Percentiles rank a stretch among this genome's conserved stretches.
Evolutionary conservation across 495 filamentous ascomycete genomes (phyloP).

Genomic region (Hypoxylon lenormandii): DNA sequence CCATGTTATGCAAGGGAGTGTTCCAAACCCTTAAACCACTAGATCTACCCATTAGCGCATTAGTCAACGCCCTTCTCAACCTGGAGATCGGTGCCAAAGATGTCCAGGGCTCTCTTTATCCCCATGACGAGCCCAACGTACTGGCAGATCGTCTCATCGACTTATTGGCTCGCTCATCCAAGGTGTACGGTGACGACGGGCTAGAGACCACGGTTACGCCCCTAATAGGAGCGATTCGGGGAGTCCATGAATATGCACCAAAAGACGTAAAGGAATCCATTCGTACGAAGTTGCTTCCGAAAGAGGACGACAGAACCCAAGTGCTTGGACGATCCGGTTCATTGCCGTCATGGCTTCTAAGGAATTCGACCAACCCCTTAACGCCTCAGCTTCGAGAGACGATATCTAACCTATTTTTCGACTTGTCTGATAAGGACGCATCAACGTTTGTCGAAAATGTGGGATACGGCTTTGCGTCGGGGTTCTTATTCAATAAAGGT

Average conservation of each 20-base stretch:
- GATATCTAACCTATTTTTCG: conserved; percentile 85
- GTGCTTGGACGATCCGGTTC: conserved; percentile 81
- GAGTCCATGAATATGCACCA: conserved; percentile 79
- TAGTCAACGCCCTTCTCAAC: conserved; percentile 85
- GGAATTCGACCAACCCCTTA: conserved; percentile 78
- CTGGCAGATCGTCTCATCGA: conserved; percentile 77
- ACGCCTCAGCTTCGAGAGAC: conserved; percentile 76
- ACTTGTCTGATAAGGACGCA: conserved; percentile 81
- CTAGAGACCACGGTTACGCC: conserved; percentile 77
- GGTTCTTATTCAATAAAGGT: conserved; percentile 84
- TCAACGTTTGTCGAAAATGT: conserved; percentile 80
- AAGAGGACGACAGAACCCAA: conserved; percentile 77
- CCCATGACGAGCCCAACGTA: conserved; percentile 68
- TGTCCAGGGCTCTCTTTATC: conserved; percentile 69
- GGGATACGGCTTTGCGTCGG: conserved; percentile 91
- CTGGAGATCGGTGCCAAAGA: conserved; percentile 69
- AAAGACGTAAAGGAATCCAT: conserved; percentile 70
- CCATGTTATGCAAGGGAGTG: conserved; percentile 67
- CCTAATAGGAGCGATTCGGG: conserved; percentile 76
- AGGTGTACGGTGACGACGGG: conserved; percentile 69
- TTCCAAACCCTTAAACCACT: conserved; percentile 55
- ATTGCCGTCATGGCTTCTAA: conserved; percentile 80
- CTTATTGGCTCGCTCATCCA: conserved; percentile 76
- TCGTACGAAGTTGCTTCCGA: conserved; percentile 76
- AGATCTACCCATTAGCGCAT: conserved; percentile 61